Evolutionary conservation across 306 rosid genomes (phyloP).

Genomic region (Glycine tomentella): DNA sequence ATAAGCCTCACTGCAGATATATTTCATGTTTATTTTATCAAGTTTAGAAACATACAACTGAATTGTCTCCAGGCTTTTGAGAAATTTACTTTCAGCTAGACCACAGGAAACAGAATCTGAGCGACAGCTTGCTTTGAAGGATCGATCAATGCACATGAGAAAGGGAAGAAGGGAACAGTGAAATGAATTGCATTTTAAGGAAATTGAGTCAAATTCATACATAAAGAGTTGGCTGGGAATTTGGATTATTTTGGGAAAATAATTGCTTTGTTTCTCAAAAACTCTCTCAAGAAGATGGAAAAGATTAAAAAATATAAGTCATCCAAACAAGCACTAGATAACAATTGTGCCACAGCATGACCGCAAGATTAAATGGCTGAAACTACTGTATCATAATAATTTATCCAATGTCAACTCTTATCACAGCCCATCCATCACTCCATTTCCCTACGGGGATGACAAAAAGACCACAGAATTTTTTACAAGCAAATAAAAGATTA

Average conservation of each 20-base stretch:
- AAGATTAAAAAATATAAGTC: background rate
- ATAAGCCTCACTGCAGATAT: background rate
- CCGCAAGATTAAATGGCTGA: background rate
- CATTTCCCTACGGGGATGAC: background rate
- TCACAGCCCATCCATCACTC: conserved; percentile 12
- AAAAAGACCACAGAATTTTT: background rate
- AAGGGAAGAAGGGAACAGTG: background rate
- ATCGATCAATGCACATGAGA: background rate
- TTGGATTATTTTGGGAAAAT: background rate
- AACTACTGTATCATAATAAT: background rate
- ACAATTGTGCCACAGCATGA: no score
- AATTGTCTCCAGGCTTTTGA: conserved; percentile 27
- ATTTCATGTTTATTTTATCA: conserved; percentile 8
- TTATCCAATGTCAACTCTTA: conserved; percentile 7
- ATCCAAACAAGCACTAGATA: background rate
- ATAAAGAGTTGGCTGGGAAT: background rate
- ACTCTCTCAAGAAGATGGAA: background rate
- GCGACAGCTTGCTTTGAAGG: conserved; percentile 14
- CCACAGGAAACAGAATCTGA: conserved; percentile 12
- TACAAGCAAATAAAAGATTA: background rate
- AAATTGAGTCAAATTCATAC: conserved; percentile 8
- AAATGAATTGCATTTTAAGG: background rate
- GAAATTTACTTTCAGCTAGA: conserved; percentile 29
- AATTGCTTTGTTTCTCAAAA: background rate
- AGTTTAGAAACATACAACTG: background rate